Evolutionary conservation across 768 basidiomycete genomes (phyloP).

Genomic region (Mycena olivaceomarginata): DNA sequence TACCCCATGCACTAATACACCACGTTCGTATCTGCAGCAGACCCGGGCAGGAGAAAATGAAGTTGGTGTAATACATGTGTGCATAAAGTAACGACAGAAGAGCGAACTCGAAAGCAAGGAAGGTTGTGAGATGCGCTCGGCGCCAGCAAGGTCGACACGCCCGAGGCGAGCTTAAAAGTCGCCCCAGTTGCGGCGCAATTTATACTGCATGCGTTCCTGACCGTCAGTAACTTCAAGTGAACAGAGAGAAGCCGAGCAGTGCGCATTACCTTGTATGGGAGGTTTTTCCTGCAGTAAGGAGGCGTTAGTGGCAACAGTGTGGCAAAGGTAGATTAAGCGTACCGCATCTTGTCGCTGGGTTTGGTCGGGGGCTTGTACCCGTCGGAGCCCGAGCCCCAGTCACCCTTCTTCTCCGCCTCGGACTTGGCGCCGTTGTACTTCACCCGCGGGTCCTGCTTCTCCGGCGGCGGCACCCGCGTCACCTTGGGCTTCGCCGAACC

Average conservation of each 20-base stretch:
- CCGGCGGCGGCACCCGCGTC: constrained; percentile 75
- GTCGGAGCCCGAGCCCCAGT: constrained; percentile 83
- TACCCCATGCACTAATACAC: constrained; percentile 31
- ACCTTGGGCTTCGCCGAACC: constrained; percentile 65
- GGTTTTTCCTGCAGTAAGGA: constrained; percentile 72
- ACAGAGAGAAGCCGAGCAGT: constrained; percentile 16
- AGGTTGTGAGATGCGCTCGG: background rate
- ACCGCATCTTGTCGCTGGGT: constrained; percentile 87
- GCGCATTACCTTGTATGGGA: constrained; percentile 89
- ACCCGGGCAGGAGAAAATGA: background rate
- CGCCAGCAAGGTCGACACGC: constrained; percentile 30
- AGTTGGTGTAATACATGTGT: constrained; percentile 31
- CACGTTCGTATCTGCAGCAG: background rate
- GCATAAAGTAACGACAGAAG: constrained; percentile 20
- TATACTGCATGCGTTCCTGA: constrained; percentile 86
- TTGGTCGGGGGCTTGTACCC: constrained; percentile 86
- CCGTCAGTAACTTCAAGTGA: constrained; percentile 64
- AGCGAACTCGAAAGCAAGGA: constrained; percentile 22
- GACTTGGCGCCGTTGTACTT: constrained; percentile 75
- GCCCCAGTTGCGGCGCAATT: constrained; percentile 92
- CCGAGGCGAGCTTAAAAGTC: constrained; percentile 75
- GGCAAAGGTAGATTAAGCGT: constrained; percentile 43
- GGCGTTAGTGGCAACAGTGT: constrained; percentile 10
- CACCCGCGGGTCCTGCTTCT: constrained; percentile 80
- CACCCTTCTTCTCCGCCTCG: constrained; percentile 72